Conservation (phyloP, 352 stramenopile species). For the Pythium sp. region DNA sequence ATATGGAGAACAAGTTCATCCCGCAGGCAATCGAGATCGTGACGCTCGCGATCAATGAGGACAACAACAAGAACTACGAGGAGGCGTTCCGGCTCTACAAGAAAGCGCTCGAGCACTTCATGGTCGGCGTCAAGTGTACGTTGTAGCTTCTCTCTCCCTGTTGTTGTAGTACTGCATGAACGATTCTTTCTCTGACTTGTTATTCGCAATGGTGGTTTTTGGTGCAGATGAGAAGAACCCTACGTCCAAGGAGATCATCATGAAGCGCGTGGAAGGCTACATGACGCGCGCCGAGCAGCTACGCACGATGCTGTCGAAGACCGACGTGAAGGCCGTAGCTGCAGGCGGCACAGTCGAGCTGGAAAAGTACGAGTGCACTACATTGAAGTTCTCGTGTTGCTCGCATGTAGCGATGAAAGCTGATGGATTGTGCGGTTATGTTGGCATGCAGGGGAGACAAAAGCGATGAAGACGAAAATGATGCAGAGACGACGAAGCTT, state of each 20-base stretch:
- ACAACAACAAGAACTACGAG: slow-evolving; percentile 90
- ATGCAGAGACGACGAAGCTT: slow-evolving; percentile 95
- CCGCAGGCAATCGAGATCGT: slow-evolving; percentile 90
- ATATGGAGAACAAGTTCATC: slow-evolving; percentile 92
- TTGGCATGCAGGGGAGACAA: slow-evolving; percentile 56
- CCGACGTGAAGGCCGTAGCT: slow-evolving; percentile 52
- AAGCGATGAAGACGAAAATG: slow-evolving; percentile 88
- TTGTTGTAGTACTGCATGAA: background rate
- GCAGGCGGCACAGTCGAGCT: slow-evolving; percentile 53
- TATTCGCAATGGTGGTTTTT: background rate
- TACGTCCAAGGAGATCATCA: slow-evolving; percentile 88
- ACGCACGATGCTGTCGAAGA: slow-evolving; percentile 76
- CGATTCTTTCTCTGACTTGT: background rate
- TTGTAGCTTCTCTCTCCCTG: slow-evolving; percentile 7
- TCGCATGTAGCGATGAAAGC: background rate
- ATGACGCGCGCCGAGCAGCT: slow-evolving; percentile 89
- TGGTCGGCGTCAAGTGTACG: slow-evolving; percentile 88
- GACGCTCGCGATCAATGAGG: slow-evolving; percentile 81
- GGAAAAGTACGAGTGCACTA: slow-evolving; percentile 54
- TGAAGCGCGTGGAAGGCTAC: slow-evolving; percentile 89
- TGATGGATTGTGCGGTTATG: slow-evolving; percentile 4
- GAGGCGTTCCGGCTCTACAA: slow-evolving; percentile 86
- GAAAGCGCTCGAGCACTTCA: slow-evolving; percentile 88
- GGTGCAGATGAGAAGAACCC: slow-evolving; percentile 88
- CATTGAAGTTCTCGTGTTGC: background rate